phyloP scores from a whole-genome alignment of 2,329 filamentous ascomycete genomes.

The Metarhizium sp. region DNA sequence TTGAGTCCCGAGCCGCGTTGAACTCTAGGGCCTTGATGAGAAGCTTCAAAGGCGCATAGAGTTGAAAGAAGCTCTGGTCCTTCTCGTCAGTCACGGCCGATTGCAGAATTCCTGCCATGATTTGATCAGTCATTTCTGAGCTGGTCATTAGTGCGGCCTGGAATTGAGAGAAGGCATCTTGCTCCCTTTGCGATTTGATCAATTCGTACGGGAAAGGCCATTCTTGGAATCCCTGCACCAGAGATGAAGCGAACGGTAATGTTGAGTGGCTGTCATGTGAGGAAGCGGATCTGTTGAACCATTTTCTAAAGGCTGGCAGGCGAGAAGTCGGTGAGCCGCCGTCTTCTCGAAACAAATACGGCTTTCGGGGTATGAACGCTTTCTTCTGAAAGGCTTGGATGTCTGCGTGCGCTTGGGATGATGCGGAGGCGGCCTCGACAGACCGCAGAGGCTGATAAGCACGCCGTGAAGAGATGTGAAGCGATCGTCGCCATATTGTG shows the following conservation, averaged over 20 bases:
- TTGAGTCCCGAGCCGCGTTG: slow-evolving; percentile 23
- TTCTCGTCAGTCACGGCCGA: slow-evolving; percentile 14
- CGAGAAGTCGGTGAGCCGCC: slow-evolving; percentile 22
- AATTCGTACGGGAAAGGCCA: slow-evolving; percentile 30
- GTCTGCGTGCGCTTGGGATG: slow-evolving; percentile 11
- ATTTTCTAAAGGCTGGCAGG: slow-evolving; percentile 46
- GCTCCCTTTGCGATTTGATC: slow-evolving; percentile 15
- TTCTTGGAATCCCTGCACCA: slow-evolving; percentile 21
- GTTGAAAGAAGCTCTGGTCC: slow-evolving; percentile 38
- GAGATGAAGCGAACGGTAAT: slow-evolving; percentile 6
- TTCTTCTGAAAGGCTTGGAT: slow-evolving; percentile 39
- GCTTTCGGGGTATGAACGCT: slow-evolving; percentile 43
- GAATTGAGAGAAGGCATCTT: slow-evolving; percentile 15
- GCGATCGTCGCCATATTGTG: slow-evolving; percentile 1
- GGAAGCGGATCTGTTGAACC: slow-evolving; percentile 37
- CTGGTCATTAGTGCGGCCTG: slow-evolving; percentile 17
- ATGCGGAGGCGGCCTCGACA: slow-evolving; percentile 6
- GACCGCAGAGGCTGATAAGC: neutral
- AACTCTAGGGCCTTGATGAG: slow-evolving; percentile 49
- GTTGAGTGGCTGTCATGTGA: neutral
- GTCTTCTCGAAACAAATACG: slow-evolving; percentile 38
- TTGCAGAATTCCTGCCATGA: slow-evolving; percentile 21
- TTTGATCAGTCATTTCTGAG: slow-evolving; percentile 17
- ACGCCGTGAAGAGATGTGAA: neutral
- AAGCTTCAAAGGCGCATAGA: slow-evolving; percentile 53